Percentiles rank a stretch among this genome's conserved stretches.
Conservation (phyloP, 306 rosid species). For the Mucuna pruriens region DNA sequence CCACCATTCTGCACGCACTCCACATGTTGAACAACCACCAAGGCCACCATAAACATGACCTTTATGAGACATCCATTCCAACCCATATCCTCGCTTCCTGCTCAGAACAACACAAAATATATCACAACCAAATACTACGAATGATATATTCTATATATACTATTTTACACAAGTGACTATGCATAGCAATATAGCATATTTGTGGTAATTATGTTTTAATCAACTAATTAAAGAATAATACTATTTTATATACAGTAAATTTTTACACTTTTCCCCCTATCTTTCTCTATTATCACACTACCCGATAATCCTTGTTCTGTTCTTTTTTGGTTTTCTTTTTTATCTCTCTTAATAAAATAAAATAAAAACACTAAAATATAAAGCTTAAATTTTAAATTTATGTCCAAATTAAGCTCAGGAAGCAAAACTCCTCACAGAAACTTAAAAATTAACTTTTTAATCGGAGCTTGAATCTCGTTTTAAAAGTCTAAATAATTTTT, state of each 20-base stretch:
- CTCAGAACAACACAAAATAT: background rate
- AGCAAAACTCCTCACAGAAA: too few species aligned
- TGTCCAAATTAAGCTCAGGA: too few species aligned
- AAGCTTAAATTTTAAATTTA: too few species aligned
- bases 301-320: too few species aligned
- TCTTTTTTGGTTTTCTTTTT: too few species aligned
- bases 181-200: background rate
- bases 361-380: too few species aligned
- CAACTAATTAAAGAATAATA: background rate
- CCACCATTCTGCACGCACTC: background rate
- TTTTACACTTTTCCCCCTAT: background rate
- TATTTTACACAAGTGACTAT: background rate
- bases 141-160: background rate
- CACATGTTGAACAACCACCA: constrained; percentile 12
- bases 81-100: constrained; percentile 28
- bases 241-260: background rate
- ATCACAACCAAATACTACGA: background rate
- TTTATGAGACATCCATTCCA: background rate
- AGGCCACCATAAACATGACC: constrained; percentile 9
- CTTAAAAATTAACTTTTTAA: too few species aligned
- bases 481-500: background rate
- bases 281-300: background rate
- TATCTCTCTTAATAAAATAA: too few species aligned
- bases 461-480: too few species aligned
- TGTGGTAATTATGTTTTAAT: background rate